Evolutionary conservation across 805 yeast species (phyloP), one percentile per base, ranked within the genome.

Genomic region (Wickerhamia fluorescens): DNA sequence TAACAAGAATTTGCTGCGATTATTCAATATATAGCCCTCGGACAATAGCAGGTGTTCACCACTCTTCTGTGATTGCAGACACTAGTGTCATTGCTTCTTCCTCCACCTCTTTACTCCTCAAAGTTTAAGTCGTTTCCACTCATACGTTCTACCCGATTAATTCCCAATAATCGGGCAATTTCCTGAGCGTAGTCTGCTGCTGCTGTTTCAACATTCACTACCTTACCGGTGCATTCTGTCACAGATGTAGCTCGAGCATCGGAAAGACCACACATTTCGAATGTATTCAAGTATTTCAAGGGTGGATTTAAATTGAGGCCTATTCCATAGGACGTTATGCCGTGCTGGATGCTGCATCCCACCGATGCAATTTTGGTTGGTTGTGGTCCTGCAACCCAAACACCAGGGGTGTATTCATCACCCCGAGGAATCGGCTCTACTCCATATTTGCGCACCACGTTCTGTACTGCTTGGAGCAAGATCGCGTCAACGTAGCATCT

Each of bases 271-370:
- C 98, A 92, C 68, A 94, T 84, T 4, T 75, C 78, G 38, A 84
- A 73, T 1, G 68, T 56, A 35, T 85, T 79, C 42, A 89, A 67
- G 55, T 69, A 82, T 21, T 72, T 66, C 24, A 86, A 63, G 44
- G 87, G 87, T 1, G 95, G 86, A 18, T 47, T 37, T 3, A 83
- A 78, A 48, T 92, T 92, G 24, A 92, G 68, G 1, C 89, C 84
- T 10, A 89, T 65, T 0, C 99, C 98, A 57, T 88, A 95, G 1
- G 92, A 76, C 0, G 96, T 85, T 18, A 92, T 69, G 8, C 82
- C 76, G 34, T 96, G 61, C 37, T 86, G 78, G 5, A 89, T 78
- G 45, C 86, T 87, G 29, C 89, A 75, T 0, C 98, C 98, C 4
- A 94, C 72, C 14, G 96, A 82, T 1, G 95, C 88, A 18, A 92